phyloP scores from a whole-genome alignment of 768 basidiomycete species.

The Mycena floridula region DNA sequence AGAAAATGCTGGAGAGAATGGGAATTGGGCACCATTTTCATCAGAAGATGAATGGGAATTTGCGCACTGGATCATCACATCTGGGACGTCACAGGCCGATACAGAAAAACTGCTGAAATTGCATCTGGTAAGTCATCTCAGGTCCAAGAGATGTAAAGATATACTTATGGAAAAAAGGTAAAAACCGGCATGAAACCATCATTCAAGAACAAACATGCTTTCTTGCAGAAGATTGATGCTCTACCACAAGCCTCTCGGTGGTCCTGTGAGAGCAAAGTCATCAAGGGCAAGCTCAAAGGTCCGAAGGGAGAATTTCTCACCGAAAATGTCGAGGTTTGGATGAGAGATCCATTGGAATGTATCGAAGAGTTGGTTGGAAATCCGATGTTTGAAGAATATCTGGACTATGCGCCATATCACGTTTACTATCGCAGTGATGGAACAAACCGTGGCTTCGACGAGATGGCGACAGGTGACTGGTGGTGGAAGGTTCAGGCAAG shows the following conservation, averaged over 20 bases:
- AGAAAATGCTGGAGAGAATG: background rate
- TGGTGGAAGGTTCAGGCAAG: slow-evolving; percentile 28
- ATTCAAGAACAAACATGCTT: slow-evolving; percentile 13
- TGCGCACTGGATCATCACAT: slow-evolving; percentile 18
- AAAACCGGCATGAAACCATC: slow-evolving; percentile 6
- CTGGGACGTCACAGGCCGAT: slow-evolving; percentile 12
- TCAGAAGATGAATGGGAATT: slow-evolving; percentile 21
- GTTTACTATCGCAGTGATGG: too few relatives aligned
- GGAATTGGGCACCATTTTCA: slow-evolving; percentile 17
- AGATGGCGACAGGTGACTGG: slow-evolving; percentile 26
- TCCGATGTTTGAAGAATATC: slow-evolving; percentile 15
- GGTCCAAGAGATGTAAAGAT: slow-evolving; percentile 16
- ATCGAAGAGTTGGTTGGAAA: slow-evolving; percentile 19
- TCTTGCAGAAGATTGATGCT: slow-evolving; percentile 15
- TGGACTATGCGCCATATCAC: too few relatives aligned
- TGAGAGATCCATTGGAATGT: slow-evolving; percentile 17
- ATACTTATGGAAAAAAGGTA: slow-evolving; percentile 1
- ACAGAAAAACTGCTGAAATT: too few relatives aligned
- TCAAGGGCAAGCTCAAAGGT: too few relatives aligned
- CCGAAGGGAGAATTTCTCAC: too few relatives aligned
- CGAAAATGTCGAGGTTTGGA: slow-evolving; percentile 20
- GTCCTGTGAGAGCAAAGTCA: too few relatives aligned
- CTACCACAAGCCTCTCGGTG: slow-evolving; percentile 15
- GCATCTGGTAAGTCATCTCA: too few relatives aligned
- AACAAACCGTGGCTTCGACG: slow-evolving; percentile 10